Conservation (phyloP, 306 rosid genomes). For the Clitoria ternatea region DNA sequence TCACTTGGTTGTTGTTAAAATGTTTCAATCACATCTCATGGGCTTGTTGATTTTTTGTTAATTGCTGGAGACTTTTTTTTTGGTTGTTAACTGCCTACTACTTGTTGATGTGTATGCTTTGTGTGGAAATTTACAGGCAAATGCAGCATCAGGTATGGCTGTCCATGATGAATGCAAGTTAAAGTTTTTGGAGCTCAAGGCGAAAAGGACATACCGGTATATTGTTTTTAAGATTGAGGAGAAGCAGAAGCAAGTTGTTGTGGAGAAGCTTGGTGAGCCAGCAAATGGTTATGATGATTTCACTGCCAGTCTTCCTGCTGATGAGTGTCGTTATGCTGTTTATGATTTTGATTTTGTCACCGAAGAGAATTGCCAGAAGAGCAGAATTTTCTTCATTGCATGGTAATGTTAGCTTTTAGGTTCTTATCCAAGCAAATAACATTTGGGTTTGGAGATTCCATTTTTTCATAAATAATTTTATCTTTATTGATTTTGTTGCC, state of each 20-base stretch:
- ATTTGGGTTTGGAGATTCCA: background rate
- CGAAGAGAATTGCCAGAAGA: slow-evolving; percentile 67
- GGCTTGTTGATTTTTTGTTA: background rate
- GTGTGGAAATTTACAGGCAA: slow-evolving; percentile 48
- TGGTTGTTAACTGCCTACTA: background rate
- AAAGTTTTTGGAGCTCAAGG: slow-evolving; percentile 74
- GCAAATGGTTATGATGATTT: slow-evolving; percentile 63
- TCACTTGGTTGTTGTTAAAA: background rate
- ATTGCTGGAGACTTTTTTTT: background rate
- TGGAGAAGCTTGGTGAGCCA: slow-evolving; percentile 79
- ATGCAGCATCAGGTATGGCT: slow-evolving; percentile 79
- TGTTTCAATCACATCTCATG: background rate
- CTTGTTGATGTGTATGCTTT: background rate
- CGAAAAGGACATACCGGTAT: slow-evolving; percentile 70
- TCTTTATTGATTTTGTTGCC: background rate
- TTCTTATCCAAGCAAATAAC: background rate
- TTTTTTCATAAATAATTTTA: background rate
- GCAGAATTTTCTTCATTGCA: slow-evolving; percentile 77
- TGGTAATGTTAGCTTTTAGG: slow-evolving; percentile 44
- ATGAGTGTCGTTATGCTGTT: slow-evolving; percentile 84
- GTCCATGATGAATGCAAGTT: slow-evolving; percentile 80
- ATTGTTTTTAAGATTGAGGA: slow-evolving; percentile 78
- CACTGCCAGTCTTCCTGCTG: slow-evolving; percentile 65
- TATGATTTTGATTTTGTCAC: slow-evolving; percentile 84
- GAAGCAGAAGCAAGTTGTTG: slow-evolving; percentile 83